Evolutionary conservation across 768 basidiomycete species (phyloP).

Genomic region (Lactarius trivialis): DNA sequence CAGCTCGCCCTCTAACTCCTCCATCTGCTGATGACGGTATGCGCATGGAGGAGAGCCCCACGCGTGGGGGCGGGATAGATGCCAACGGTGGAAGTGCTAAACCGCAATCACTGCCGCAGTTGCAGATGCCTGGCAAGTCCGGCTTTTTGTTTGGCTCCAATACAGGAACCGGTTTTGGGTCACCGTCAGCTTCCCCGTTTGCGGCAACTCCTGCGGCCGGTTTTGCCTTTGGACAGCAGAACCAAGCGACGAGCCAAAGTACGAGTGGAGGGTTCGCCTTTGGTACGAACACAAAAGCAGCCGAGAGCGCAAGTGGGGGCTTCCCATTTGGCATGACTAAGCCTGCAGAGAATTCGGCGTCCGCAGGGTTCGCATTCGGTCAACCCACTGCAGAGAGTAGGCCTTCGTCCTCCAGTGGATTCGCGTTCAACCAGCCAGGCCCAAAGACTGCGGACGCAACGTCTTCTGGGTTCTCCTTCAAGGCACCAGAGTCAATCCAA

Average conservation of each 20-base stretch:
- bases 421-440: slow-evolving; percentile 12
- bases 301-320: slow-evolving; percentile 34
- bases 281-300: slow-evolving; percentile 30
- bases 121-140: slow-evolving; percentile 19
- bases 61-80: slow-evolving; percentile 38
- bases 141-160: slow-evolving; percentile 13
- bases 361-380: slow-evolving; percentile 14
- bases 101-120: slow-evolving; percentile 16
- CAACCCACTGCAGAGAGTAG: slow-evolving; percentile 7
- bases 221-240: slow-evolving; percentile 40
- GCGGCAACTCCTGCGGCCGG: slow-evolving; percentile 19
- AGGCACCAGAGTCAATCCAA: slow-evolving; percentile 19
- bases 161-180: slow-evolving; percentile 10
- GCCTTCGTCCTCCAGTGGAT: slow-evolving; percentile 16
- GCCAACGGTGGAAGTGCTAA: slow-evolving; percentile 31
- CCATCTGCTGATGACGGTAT: slow-evolving; percentile 62
- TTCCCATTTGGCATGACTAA: slow-evolving; percentile 20
- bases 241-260: slow-evolving; percentile 28
- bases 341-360: slow-evolving; percentile 10
- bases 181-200: slow-evolving; percentile 16
- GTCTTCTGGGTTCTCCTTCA: slow-evolving; percentile 18
- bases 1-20: slow-evolving; percentile 53
- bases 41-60: slow-evolving; percentile 79
- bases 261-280: slow-evolving; percentile 42
- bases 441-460: slow-evolving; percentile 20